phyloP scores from a whole-genome alignment of 305 asterid species.

The Plantago lanceolata region DNA sequence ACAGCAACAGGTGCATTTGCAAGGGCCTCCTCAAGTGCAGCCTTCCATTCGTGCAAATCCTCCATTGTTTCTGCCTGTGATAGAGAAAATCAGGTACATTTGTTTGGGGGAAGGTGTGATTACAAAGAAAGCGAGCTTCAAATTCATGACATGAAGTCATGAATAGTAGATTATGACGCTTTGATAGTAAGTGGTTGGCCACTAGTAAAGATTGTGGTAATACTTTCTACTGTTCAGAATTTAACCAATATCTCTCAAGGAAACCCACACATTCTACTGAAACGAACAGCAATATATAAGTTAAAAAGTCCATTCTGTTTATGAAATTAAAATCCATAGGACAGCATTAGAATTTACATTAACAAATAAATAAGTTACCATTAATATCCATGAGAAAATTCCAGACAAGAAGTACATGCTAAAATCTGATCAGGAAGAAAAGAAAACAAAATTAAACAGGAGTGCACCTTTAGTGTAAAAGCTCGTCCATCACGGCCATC shows the following conservation, averaged over 20 bases:
- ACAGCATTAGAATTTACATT: background rate
- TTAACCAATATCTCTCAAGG: background rate
- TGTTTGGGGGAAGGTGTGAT: background rate
- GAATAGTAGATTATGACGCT: background rate
- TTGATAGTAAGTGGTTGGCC: constrained; percentile 4
- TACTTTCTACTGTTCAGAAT: constrained; percentile 1
- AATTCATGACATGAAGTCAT: constrained; percentile 3
- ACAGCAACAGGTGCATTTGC: constrained; percentile 87
- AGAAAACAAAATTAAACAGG: constrained; percentile 16
- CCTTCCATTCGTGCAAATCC: constrained; percentile 92
- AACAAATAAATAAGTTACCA: constrained; percentile 11
- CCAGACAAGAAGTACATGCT: constrained; percentile 7
- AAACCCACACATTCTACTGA: constrained; percentile 10
- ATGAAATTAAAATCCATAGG: constrained; percentile 2
- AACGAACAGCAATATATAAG: background rate
- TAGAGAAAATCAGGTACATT: constrained; percentile 23
- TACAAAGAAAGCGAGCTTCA: constrained; percentile 11
- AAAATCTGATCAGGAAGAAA: constrained; percentile 15
- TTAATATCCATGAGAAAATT: constrained; percentile 9
- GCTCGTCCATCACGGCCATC: constrained; percentile 98
- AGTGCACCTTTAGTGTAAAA: constrained; percentile 88
- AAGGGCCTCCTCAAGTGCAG: constrained; percentile 94
- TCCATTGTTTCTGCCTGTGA: constrained; percentile 90
- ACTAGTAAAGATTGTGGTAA: background rate
- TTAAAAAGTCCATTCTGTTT: background rate